phyloP scores from a whole-genome alignment of 768 basidiomycete species.

The Leccinum incarnatum region DNA sequence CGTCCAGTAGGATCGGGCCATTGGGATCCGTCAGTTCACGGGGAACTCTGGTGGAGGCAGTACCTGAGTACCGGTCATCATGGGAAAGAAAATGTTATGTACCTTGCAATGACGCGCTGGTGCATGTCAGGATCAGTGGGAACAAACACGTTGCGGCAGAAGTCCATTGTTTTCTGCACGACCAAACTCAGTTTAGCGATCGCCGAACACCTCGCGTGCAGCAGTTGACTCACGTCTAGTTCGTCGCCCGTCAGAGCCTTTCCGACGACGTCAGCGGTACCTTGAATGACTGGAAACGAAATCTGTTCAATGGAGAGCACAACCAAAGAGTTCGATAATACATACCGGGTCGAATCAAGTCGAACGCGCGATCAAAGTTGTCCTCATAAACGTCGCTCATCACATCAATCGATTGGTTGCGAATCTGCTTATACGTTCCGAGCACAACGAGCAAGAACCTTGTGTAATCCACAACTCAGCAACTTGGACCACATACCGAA shows the following conservation, averaged over 20 bases:
- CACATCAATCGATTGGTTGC: neutral
- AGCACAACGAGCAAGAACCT: slow-evolving; percentile 11
- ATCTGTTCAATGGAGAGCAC: neutral
- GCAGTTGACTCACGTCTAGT: neutral
- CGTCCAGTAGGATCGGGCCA: slow-evolving; percentile 1
- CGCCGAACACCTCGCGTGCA: neutral
- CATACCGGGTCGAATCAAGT: slow-evolving; percentile 9
- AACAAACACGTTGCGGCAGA: slow-evolving; percentile 2
- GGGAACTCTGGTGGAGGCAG: neutral
- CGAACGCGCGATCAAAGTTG: slow-evolving; percentile 12
- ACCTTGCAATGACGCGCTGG: slow-evolving; percentile 2
- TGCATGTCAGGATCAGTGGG: slow-evolving; percentile 6
- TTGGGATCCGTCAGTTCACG: neutral
- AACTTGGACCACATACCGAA: slow-evolving; percentile 12
- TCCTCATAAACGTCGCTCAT: slow-evolving; percentile 8
- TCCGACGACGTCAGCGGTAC: slow-evolving; percentile 1
- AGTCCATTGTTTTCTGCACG: slow-evolving; percentile 12
- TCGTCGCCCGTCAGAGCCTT: slow-evolving; percentile 9
- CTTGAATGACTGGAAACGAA: slow-evolving; percentile 7
- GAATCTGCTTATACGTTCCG: neutral
- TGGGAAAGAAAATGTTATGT: neutral
- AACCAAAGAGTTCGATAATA: neutral
- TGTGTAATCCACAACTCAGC: neutral
- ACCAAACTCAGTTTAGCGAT: neutral
- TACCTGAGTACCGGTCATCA: neutral